Conservation (phyloP, 202 grass and related monocot species). For the Setaria viridis region DNA sequence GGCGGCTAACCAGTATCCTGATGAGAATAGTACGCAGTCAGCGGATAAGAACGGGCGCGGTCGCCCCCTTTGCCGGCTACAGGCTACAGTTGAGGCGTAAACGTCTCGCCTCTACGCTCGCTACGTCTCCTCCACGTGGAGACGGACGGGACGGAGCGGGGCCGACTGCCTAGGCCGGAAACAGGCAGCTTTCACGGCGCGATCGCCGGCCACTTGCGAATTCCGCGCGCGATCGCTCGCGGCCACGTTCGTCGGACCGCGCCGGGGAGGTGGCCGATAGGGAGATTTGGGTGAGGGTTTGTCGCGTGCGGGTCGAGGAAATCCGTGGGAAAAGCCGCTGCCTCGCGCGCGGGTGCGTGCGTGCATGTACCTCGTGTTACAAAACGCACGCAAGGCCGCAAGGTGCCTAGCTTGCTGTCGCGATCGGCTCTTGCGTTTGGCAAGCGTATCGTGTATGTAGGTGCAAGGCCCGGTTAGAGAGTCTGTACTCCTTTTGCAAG, state of each 20-base stretch:
- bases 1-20: neutral
- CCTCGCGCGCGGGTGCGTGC: too few relatives aligned
- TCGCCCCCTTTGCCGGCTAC: neutral
- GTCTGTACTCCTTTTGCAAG: neutral
- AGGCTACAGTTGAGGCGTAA: constrained; percentile 20
- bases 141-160: neutral
- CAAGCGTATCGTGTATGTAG: neutral
- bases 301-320: constrained; percentile 15
- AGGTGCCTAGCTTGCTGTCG: neutral
- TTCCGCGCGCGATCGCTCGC: neutral
- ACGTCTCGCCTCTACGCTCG: neutral
- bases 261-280: neutral
- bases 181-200: neutral
- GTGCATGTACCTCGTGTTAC: neutral
- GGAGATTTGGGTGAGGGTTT: neutral
- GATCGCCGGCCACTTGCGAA: constrained; percentile 1
- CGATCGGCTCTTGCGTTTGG: neutral
- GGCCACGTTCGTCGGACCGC: constrained; percentile 31
- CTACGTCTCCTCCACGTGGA: constrained; percentile 17
- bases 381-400: neutral
- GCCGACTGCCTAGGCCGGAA: too few relatives aligned
- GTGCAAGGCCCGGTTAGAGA: too few relatives aligned
- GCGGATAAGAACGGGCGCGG: neutral
- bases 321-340: neutral
- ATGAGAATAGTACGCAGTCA: neutral